Conservation (phyloP, 164 flowering plant genomes). For the Aristolochia fimbriata region DNA sequence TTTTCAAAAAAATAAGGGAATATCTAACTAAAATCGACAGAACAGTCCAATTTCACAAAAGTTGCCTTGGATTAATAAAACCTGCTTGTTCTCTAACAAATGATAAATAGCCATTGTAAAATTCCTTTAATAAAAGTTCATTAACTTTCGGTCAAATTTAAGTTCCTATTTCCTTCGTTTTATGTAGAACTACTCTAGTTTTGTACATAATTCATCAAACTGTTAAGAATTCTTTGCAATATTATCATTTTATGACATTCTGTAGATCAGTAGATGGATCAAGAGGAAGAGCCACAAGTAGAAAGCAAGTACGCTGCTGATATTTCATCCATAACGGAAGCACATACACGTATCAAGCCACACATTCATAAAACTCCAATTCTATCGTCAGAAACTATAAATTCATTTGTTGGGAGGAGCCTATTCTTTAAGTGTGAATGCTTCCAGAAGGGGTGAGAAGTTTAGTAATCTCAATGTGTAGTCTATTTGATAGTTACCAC, state of each 20-base stretch:
- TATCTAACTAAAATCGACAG: too few species aligned
- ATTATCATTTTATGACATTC: neutral
- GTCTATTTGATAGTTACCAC: neutral
- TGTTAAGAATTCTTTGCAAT: too few species aligned
- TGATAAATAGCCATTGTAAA: too few species aligned
- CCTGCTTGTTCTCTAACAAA: too few species aligned
- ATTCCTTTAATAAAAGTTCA: too few species aligned
- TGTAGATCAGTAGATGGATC: slow-evolving; percentile 29
- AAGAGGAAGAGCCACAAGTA: slow-evolving; percentile 6
- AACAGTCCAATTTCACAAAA: too few species aligned
- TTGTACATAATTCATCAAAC: too few species aligned
- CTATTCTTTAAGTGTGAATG: slow-evolving; percentile 81
- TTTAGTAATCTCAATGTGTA: slow-evolving; percentile 3
- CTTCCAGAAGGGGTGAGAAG: slow-evolving; percentile 79
- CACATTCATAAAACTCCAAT: slow-evolving; percentile 64
- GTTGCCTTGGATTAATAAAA: too few species aligned
- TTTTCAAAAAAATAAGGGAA: too few species aligned
- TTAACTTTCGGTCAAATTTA: too few species aligned
- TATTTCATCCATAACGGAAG: slow-evolving; percentile 61
- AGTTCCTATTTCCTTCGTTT: too few species aligned
- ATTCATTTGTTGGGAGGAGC: slow-evolving; percentile 55
- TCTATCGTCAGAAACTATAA: slow-evolving; percentile 53
- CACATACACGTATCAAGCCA: slow-evolving; percentile 47
- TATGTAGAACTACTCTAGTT: too few species aligned
- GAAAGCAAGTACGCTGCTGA: slow-evolving; percentile 62